Conservation (phyloP, 2,329 filamentous ascomycete species). For the Eurotiales sp. region DNA sequence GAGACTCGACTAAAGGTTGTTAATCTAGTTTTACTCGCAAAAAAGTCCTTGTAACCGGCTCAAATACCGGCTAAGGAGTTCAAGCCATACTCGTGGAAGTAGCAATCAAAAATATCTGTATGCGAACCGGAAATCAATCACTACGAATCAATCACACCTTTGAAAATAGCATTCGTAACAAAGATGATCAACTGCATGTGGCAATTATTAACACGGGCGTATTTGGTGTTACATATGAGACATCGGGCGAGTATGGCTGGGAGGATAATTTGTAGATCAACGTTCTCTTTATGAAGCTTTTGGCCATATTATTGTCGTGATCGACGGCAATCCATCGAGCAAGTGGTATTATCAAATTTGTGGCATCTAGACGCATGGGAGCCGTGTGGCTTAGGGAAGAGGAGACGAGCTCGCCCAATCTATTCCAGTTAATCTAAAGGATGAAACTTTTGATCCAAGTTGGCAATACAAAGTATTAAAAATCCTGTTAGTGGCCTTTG, state of each 20-base stretch:
- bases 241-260: background rate
- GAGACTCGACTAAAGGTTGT: background rate
- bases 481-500: conserved; percentile 1
- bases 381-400: conserved; percentile 4
- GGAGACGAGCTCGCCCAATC: background rate
- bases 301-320: conserved; percentile 2
- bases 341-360: conserved; percentile 6
- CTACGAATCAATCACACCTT: conserved; percentile 6
- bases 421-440: conserved; percentile 4
- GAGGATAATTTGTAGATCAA: conserved; percentile 9
- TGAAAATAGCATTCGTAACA: background rate
- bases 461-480: conserved; percentile 9
- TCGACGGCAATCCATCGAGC: background rate
- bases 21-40: conserved; percentile 16
- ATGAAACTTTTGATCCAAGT: conserved; percentile 5
- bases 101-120: background rate
- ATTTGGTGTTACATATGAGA: background rate
- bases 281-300: conserved; percentile 1
- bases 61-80: conserved; percentile 44
- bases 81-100: conserved; percentile 35
- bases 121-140: conserved; percentile 1
- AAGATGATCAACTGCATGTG: background rate
- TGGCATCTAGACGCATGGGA: conserved; percentile 6
- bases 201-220: conserved; percentile 4
- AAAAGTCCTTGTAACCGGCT: conserved; percentile 44